A percentile compares a stretch with the other conserved stretches of the same genome.
Evolutionary conservation across 805 yeast species (phyloP).

Genomic region (Monosporozyma unispora): DNA sequence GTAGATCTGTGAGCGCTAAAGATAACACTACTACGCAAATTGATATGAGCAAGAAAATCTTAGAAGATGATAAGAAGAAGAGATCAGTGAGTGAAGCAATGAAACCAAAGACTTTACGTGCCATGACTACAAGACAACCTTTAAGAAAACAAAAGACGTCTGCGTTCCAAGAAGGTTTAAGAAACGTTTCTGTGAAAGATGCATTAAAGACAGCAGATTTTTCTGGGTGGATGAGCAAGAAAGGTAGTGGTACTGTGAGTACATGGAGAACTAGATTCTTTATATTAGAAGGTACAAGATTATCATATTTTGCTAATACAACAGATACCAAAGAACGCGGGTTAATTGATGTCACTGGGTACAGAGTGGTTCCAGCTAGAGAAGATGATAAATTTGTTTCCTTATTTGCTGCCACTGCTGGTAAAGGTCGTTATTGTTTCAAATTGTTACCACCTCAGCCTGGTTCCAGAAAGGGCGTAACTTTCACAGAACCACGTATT

Average conservation of each 20-base stretch:
- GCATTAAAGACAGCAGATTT: conserved; percentile 66
- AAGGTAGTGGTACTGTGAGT: conserved; percentile 76
- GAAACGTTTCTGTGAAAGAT: conserved; percentile 63
- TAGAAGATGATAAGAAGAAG: conserved; percentile 25
- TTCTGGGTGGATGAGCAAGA: conserved; percentile 95
- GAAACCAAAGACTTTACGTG: conserved; percentile 43
- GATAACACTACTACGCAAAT: conserved; percentile 24
- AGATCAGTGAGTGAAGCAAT: conserved; percentile 43
- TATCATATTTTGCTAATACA: conserved; percentile 75
- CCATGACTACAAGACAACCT: conserved; percentile 43
- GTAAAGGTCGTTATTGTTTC: conserved; percentile 89
- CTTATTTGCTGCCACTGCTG: conserved; percentile 84
- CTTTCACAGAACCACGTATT: conserved; percentile 91
- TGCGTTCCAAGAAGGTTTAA: conserved; percentile 83
- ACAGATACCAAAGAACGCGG: conserved; percentile 84
- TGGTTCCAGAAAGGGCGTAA: conserved; percentile 88
- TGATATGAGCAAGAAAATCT: conserved; percentile 7
- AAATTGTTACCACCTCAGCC: conserved; percentile 95
- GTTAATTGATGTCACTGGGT: conserved; percentile 90
- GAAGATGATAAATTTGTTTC: conserved; percentile 83
- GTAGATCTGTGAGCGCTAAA: conserved; percentile 46
- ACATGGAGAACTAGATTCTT: conserved; percentile 84
- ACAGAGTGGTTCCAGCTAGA: conserved; percentile 73
- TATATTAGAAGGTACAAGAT: conserved; percentile 82
- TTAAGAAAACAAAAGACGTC: conserved; percentile 54